A percentile compares a stretch with the other conserved stretches of the same genome.
Conservation (phyloP, 2,329 filamentous ascomycete species). For the Ascochyta viciae-villosae region DNA sequence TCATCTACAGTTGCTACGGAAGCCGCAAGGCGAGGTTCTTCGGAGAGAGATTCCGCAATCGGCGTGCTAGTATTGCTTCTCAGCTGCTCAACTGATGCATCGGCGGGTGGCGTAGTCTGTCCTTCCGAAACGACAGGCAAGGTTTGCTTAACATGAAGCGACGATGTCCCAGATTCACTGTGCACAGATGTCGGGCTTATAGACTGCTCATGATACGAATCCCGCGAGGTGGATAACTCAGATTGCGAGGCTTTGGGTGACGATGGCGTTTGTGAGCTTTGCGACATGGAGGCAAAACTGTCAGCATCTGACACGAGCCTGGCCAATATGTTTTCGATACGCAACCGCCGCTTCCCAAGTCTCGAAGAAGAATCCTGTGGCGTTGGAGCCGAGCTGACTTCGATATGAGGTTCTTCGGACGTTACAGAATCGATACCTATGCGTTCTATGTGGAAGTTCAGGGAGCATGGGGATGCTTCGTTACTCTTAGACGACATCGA, state of each 20-base stretch:
- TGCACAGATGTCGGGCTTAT: constrained; percentile 1
- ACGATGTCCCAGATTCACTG: not conserved
- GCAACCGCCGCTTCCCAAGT: constrained; percentile 70
- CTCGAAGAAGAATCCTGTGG: constrained; percentile 52
- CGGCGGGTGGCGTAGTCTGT: constrained; percentile 2
- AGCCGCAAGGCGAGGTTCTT: constrained; percentile 14
- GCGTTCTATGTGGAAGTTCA: constrained; percentile 70
- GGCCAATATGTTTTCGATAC: constrained; percentile 68
- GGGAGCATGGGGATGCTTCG: constrained; percentile 62
- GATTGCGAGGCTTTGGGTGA: constrained; percentile 64
- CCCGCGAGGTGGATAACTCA: constrained; percentile 31
- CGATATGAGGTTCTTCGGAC: constrained; percentile 32
- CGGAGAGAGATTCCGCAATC: not conserved
- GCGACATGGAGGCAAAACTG: constrained; percentile 67
- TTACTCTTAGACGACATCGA: constrained; percentile 59
- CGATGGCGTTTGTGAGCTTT: constrained; percentile 62
- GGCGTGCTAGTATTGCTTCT: not conserved
- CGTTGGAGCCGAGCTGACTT: constrained; percentile 24
- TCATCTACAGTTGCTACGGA: constrained; percentile 48
- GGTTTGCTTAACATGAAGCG: not conserved
- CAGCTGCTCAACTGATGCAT: constrained; percentile 4
- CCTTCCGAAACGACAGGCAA: not conserved
- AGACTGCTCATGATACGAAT: constrained; percentile 26
- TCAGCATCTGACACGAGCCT: constrained; percentile 72
- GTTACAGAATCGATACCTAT: constrained; percentile 71